A percentile compares a stretch with the other conserved stretches of the same genome.
These are phyloP conservation scores for Alternaria sp. DNA, from an alignment of 2,329 filamentous ascomycete genomes.

Conservation along the genomic window DNA sequence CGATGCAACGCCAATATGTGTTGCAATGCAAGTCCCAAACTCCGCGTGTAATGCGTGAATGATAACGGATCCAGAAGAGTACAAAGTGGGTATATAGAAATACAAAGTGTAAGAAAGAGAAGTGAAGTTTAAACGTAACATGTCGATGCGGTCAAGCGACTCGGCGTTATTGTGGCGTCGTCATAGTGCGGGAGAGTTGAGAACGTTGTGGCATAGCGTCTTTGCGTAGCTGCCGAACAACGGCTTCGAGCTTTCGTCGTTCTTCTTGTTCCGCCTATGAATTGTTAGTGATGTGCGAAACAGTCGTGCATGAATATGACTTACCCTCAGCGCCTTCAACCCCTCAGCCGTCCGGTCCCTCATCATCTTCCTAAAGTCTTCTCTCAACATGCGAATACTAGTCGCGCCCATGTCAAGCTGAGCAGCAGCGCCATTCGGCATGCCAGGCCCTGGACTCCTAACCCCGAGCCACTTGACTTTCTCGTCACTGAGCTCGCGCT, in stretches of 20 bases:
- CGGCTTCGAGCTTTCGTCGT: conserved; percentile 68
- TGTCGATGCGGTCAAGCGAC: not conserved
- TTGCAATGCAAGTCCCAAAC: not conserved
- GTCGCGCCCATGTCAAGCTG: conserved; percentile 60
- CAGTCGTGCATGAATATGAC: accelerated
- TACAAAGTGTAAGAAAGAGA: not conserved
- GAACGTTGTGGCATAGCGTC: conserved; percentile 38
- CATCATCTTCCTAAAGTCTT: conserved; percentile 84
- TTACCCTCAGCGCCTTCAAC: conserved; percentile 67
- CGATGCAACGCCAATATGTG: not conserved
- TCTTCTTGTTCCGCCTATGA: conserved; percentile 73
- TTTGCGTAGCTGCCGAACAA: conserved; percentile 62
- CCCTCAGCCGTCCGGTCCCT: conserved; percentile 72
- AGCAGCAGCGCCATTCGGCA: conserved; percentile 31
- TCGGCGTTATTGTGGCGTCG: conserved; percentile 8
- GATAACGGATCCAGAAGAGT: not conserved
- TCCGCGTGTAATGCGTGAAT: not conserved
- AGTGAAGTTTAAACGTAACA: not conserved
- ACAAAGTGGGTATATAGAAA: not conserved
- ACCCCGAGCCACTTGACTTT: conserved; percentile 70
- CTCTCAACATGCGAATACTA: conserved; percentile 72
- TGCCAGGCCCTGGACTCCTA: conserved; percentile 56
- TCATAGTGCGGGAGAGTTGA: conserved; percentile 17
- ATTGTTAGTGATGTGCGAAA: conserved; percentile 26
- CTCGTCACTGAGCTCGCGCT: conserved; percentile 70